Evolutionary conservation across 805 yeast genomes (phyloP).

Genomic region (Ogataea ramenticola): DNA sequence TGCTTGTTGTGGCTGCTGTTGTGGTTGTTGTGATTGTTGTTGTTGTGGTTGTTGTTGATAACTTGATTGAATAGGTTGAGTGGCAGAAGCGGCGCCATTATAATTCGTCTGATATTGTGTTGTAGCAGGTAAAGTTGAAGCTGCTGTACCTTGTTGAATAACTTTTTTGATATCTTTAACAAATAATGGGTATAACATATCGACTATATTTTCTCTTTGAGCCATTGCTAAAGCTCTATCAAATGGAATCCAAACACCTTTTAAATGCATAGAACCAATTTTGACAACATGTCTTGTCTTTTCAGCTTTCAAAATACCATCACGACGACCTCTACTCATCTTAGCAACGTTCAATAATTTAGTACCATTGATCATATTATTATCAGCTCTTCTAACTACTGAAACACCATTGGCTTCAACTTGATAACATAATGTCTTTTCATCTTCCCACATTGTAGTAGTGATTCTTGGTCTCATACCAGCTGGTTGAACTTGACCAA

Average conservation of each 20-base stretch:
- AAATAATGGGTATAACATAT: constrained; percentile 48
- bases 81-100: constrained; percentile 3
- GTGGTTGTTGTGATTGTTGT: constrained; percentile 2
- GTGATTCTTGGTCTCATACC: constrained; percentile 50
- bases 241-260: constrained; percentile 74
- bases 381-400: constrained; percentile 64
- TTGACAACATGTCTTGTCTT: constrained; percentile 64
- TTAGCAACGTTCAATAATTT: constrained; percentile 62
- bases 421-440: constrained; percentile 63
- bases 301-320: constrained; percentile 61
- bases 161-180: constrained; percentile 56
- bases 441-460: constrained; percentile 74
- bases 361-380: constrained; percentile 68
- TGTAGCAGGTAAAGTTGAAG: constrained; percentile 14
- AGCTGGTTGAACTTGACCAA: constrained; percentile 24
- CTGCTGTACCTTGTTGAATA: constrained; percentile 32
- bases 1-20: constrained; percentile 1
- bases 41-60: constrained; percentile 6
- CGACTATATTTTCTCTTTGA: constrained; percentile 58
- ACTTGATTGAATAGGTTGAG: neutral
- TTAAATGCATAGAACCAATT: constrained; percentile 69
- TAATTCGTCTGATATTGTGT: constrained; percentile 6
- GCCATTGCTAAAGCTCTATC: constrained; percentile 66
- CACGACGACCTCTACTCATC: constrained; percentile 68
- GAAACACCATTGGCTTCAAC: constrained; percentile 64